Evolutionary conservation across 306 rosid species (phyloP).

Genomic region (Corylus americana): DNA sequence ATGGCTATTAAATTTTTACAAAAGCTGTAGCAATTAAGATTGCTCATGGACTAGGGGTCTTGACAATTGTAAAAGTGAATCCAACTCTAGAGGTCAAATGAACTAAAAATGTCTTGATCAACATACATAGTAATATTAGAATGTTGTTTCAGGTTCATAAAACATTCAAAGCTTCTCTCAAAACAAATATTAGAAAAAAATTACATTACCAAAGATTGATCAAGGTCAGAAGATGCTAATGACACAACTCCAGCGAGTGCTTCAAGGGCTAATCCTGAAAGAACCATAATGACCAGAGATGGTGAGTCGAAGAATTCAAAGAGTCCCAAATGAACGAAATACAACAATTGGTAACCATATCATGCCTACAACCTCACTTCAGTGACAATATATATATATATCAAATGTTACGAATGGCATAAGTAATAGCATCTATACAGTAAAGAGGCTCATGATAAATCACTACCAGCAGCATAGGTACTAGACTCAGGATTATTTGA

Average conservation of each 20-base stretch:
- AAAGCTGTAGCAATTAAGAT: not conserved
- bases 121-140: not conserved
- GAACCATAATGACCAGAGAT: conserved; percentile 15
- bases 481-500: conserved; percentile 89
- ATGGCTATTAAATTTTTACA: not conserved
- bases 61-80: not conserved
- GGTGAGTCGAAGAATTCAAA: conserved; percentile 21
- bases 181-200: conserved; percentile 25
- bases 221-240: conserved; percentile 83
- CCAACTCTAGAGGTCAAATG: not conserved
- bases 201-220: conserved; percentile 61
- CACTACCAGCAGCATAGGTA: conserved; percentile 95
- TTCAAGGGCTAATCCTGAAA: conserved; percentile 89
- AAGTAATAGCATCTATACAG: conserved; percentile 9
- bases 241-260: conserved; percentile 87
- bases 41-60: not conserved
- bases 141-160: not conserved
- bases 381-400: not conserved
- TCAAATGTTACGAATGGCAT: not conserved
- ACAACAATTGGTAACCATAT: conserved; percentile 11
- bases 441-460: conserved; percentile 17
- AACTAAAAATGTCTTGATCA: not conserved
- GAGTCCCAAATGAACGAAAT: not conserved
- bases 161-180: not conserved
- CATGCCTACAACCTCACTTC: conserved; percentile 8